Percentiles rank a stretch among this genome's conserved stretches.
Evolutionary conservation across 2,329 filamentous ascomycete species (phyloP).

Genomic region (Macrophomina phaseolina): DNA sequence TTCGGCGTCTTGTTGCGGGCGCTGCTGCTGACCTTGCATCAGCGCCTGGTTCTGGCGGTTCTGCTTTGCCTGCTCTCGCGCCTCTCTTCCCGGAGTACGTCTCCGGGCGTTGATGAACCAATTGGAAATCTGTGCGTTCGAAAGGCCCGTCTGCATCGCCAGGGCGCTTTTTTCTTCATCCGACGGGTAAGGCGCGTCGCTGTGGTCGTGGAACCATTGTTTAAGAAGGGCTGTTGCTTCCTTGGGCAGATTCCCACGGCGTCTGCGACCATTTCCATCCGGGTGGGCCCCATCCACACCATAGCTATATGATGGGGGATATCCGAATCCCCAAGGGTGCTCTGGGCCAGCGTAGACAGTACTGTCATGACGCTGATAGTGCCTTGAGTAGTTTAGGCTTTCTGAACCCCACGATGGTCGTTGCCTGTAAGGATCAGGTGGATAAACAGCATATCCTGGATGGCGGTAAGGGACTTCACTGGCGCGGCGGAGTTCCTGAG

Average conservation of each 20-base stretch:
- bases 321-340: neutral
- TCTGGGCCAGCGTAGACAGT: neutral
- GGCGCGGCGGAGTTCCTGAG: neutral
- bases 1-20: neutral
- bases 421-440: neutral
- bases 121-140: slow-evolving; percentile 65
- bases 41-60: neutral
- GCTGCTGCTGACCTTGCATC: slow-evolving; percentile 3
- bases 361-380: slow-evolving; percentile 1
- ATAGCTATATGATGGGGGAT: neutral
- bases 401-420: neutral
- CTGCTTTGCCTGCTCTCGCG: neutral
- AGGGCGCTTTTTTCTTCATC: slow-evolving; percentile 80
- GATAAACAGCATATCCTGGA: neutral
- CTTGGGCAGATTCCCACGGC: slow-evolving; percentile 83
- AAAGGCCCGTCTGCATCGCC: neutral
- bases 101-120: slow-evolving; percentile 82
- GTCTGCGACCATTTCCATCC: neutral
- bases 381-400: neutral
- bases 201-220: slow-evolving; percentile 78
- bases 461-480: neutral
- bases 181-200: slow-evolving; percentile 80
- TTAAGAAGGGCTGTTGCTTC: slow-evolving; percentile 83
- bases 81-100: slow-evolving; percentile 48
- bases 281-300: neutral